These are phyloP conservation scores for Tetramitus jugosus DNA, from an alignment of 208 protist genomes.

Conservation along the genomic window DNA sequence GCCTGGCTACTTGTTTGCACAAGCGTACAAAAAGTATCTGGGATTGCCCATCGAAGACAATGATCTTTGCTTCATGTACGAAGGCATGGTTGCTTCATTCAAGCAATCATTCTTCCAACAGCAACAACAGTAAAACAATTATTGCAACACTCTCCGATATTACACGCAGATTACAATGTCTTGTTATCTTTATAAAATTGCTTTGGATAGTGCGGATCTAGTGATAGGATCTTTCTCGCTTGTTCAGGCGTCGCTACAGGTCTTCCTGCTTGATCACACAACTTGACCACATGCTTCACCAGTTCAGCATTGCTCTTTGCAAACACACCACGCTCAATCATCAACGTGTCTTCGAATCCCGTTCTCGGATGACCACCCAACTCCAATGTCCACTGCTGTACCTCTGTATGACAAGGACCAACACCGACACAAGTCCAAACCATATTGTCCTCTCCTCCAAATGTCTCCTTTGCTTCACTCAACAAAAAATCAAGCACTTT, in stretches of 20 bases:
- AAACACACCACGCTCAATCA: background rate
- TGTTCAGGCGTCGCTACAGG: background rate
- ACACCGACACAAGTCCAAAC: background rate
- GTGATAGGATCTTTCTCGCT: background rate
- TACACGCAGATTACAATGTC: too few species aligned
- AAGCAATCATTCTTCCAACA: too few species aligned
- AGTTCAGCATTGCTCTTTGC: background rate
- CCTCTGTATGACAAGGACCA: background rate
- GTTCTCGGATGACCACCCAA: slow-evolving; percentile 5
- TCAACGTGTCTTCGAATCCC: background rate
- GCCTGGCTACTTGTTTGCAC: background rate
- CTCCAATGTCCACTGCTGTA: background rate
- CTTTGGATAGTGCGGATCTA: too few species aligned
- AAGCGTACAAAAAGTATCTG: background rate
- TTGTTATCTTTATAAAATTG: too few species aligned
- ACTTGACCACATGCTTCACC: background rate
- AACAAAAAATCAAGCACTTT: background rate
- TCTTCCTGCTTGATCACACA: background rate
- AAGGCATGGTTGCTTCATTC: background rate
- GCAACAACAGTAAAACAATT: too few species aligned
- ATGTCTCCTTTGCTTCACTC: background rate
- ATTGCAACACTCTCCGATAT: too few species aligned
- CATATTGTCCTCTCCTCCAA: background rate
- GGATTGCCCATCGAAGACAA: background rate
- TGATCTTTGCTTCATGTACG: background rate